Percentiles rank a stretch among this genome's conserved stretches.
Conservation (phyloP, 2,329 filamentous ascomycete genomes). For the Aspergillus pseudoviridinutans region DNA sequence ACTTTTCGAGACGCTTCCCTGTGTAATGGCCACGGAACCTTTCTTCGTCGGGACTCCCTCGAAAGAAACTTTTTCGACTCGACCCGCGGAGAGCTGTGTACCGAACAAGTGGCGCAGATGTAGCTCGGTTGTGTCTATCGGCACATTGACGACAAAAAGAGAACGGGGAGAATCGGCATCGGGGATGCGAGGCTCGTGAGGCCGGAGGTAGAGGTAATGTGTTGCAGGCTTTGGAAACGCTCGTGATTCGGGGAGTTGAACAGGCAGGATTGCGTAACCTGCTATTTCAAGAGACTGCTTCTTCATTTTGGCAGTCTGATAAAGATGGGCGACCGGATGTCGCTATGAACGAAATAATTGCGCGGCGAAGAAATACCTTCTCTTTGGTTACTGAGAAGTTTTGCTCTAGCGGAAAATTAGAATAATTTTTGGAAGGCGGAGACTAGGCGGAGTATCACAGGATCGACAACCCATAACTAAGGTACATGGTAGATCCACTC, state of each 20-base stretch:
- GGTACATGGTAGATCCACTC: neutral
- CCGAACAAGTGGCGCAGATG: constrained; percentile 75
- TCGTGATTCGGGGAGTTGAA: constrained; percentile 61
- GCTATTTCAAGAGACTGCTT: constrained; percentile 41
- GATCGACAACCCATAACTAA: neutral
- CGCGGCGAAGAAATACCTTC: neutral
- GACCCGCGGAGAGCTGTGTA: constrained; percentile 68
- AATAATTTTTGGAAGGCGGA: constrained; percentile 12
- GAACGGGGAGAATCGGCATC: constrained; percentile 71
- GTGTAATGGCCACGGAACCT: constrained; percentile 13
- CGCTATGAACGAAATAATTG: neutral
- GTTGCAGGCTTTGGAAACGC: constrained; percentile 60
- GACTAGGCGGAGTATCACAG: neutral
- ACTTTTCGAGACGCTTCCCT: constrained; percentile 25
- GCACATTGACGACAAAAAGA: constrained; percentile 87
- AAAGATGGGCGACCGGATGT: neutral
- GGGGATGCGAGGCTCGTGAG: constrained; percentile 74
- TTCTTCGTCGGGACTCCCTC: constrained; percentile 47
- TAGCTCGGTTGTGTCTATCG: constrained; percentile 72
- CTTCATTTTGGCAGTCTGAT: constrained; percentile 28
- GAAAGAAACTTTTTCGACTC: constrained; percentile 75
- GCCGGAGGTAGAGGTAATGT: constrained; percentile 84
- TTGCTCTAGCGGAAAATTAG: constrained; percentile 15
- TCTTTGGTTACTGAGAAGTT: neutral
- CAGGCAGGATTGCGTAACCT: constrained; percentile 66